Conservation (phyloP, 331 rosid species). For the Cydonia oblonga region DNA sequence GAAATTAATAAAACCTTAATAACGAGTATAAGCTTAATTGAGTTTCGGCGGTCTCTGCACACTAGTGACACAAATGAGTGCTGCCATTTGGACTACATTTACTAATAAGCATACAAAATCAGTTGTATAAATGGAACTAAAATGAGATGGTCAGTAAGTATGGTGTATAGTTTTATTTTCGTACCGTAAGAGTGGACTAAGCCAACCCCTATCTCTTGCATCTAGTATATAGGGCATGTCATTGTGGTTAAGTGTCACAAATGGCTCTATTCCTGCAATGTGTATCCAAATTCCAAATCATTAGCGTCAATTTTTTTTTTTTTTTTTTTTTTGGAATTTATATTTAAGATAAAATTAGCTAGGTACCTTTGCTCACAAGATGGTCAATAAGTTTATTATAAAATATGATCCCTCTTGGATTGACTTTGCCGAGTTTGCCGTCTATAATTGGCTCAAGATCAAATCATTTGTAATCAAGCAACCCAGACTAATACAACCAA, state of each 20-base stretch:
- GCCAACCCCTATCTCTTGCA: conserved; percentile 50
- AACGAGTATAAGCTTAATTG: background rate
- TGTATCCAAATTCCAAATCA: background rate
- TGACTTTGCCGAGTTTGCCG: background rate
- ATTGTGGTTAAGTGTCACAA: conserved; percentile 51
- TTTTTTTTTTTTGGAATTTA: background rate
- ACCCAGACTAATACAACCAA: background rate
- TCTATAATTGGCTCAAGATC: background rate
- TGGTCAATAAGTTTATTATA: conserved; percentile 40
- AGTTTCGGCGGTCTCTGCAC: too few species aligned
- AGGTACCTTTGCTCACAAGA: conserved; percentile 30
- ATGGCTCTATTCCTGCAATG: conserved; percentile 53
- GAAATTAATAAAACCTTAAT: background rate
- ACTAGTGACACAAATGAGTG: too few species aligned
- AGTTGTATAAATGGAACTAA: too few species aligned
- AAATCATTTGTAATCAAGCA: background rate
- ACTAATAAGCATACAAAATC: too few species aligned
- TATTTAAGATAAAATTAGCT: background rate
- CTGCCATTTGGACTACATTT: too few species aligned
- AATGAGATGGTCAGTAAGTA: background rate
- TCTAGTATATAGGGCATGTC: conserved; percentile 51
- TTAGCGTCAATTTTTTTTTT: background rate
- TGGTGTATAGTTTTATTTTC: background rate
- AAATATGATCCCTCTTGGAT: conserved; percentile 22
- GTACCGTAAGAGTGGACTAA: conserved; percentile 45